Percentiles rank a stretch among this genome's conserved stretches.
These are phyloP conservation scores for Lycium ferocissimum DNA, from an alignment of 257 asterid genomes.

Conservation along the genomic window DNA sequence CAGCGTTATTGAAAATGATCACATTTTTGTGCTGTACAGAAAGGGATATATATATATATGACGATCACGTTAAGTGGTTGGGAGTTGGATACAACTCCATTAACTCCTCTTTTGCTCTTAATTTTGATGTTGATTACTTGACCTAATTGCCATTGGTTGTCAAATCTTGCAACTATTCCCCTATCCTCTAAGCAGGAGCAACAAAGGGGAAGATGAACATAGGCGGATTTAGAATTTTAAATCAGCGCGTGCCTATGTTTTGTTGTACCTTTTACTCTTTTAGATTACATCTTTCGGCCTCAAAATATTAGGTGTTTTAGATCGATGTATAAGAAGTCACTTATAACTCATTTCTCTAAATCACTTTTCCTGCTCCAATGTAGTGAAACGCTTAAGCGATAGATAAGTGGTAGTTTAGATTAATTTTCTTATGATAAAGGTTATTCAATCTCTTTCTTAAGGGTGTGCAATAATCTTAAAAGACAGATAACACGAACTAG, in stretches of 20 bases:
- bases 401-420: not conserved
- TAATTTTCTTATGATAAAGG: not conserved
- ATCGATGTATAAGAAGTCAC: no score
- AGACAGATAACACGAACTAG: not conserved
- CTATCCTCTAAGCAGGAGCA: not conserved
- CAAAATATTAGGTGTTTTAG: no score
- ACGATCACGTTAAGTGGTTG: constrained; percentile 33
- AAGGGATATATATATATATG: not conserved
- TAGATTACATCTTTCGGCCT: not conserved
- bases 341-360: no score
- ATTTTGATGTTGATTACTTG: constrained; percentile 6
- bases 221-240: not conserved
- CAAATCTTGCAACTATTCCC: not conserved
- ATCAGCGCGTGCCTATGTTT: not conserved
- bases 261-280: not conserved
- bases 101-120: not conserved
- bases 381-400: not conserved
- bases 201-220: not conserved
- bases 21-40: constrained; percentile 21
- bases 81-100: constrained; percentile 14
- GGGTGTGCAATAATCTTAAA: not conserved
- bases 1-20: constrained; percentile 8
- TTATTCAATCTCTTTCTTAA: not conserved
- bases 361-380: no score
- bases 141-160: constrained; percentile 17